phyloP scores from a whole-genome alignment of 768 basidiomycete genomes.

The Zangia roseola region DNA sequence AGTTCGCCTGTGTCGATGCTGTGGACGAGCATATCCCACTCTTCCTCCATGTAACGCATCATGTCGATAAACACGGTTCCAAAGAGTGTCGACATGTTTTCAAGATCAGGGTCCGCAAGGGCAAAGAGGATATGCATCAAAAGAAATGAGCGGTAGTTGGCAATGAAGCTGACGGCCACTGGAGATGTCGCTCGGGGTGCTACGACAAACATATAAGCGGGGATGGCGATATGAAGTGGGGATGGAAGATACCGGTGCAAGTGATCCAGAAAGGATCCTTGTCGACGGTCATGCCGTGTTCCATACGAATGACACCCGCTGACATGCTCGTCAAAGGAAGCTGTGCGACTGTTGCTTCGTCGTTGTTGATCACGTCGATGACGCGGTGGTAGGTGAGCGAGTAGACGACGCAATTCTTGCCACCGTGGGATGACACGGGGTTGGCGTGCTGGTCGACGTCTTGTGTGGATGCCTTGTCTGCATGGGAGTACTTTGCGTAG shows the following conservation, averaged over 20 bases:
- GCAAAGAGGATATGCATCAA: constrained; percentile 23
- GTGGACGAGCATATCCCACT: constrained; percentile 16
- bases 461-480: constrained; percentile 1
- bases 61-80: constrained; percentile 21
- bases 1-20: constrained; percentile 15
- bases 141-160: constrained; percentile 18
- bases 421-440: constrained; percentile 10
- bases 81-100: constrained; percentile 17
- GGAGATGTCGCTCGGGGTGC: constrained; percentile 18
- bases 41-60: constrained; percentile 20
- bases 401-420: constrained; percentile 23
- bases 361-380: constrained; percentile 6
- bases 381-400: constrained; percentile 14
- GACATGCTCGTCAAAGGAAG: constrained; percentile 14
- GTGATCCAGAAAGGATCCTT: constrained; percentile 13
- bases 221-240: background rate
- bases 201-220: background rate
- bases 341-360: background rate
- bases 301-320: constrained; percentile 19
- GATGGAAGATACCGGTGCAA: constrained; percentile 2
- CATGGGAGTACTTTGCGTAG: constrained; percentile 20
- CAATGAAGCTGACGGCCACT: constrained; percentile 19
- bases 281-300: constrained; percentile 12
- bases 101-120: constrained; percentile 15
- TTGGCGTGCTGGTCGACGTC: constrained; percentile 15